Evolutionary conservation across 306 rosid species (phyloP).

Genomic region (Rubus idaeus): DNA sequence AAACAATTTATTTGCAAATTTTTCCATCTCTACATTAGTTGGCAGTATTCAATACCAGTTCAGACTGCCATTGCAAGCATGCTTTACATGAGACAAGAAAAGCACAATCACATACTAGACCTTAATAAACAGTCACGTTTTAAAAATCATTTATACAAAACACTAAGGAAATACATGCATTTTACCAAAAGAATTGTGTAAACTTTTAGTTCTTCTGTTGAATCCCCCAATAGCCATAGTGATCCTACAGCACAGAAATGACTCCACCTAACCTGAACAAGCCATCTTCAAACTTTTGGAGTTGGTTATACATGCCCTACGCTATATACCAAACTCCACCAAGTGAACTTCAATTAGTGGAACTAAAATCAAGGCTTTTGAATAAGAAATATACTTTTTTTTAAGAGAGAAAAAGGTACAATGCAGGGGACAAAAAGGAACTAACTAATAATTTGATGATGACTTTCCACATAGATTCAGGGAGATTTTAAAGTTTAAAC

Average conservation of each 20-base stretch:
- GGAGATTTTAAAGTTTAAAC: neutral
- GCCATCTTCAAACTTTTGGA: neutral
- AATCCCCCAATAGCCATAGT: neutral
- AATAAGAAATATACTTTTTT: neutral
- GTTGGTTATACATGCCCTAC: neutral
- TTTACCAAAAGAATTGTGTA: neutral
- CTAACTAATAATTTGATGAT: neutral
- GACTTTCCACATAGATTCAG: neutral
- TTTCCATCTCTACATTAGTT: neutral
- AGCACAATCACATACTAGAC: neutral
- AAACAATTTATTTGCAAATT: neutral
- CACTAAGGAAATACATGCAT: neutral
- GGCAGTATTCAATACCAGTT: neutral
- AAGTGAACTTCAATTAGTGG: neutral
- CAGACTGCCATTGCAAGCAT: neutral
- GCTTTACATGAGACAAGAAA: neutral
- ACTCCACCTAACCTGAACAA: neutral
- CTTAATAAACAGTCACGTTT: neutral
- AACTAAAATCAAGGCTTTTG: neutral
- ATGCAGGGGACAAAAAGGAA: neutral
- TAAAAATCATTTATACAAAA: neutral
- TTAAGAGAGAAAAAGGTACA: neutral
- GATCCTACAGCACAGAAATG: conserved; percentile 1
- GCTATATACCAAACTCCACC: neutral
- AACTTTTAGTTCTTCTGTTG: neutral